phyloP scores from a whole-genome alignment of 768 basidiomycete genomes.

The Russula vinacea region DNA sequence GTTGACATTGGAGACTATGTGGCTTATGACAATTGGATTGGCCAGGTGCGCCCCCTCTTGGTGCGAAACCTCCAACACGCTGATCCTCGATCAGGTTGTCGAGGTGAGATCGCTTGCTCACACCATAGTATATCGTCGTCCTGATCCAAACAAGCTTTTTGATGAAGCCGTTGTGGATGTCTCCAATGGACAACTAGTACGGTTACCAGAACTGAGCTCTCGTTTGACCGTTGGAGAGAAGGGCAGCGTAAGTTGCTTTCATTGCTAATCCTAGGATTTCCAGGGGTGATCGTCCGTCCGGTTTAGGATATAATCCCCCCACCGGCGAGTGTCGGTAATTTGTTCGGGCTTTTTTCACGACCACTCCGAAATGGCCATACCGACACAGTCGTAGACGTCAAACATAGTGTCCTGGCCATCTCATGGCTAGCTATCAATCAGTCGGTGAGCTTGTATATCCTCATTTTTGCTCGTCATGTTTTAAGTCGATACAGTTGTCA shows the following conservation, averaged over 20 bases:
- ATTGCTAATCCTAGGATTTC: background rate
- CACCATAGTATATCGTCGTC: slow-evolving; percentile 14
- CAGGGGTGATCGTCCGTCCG: slow-evolving; percentile 14
- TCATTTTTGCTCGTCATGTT: background rate
- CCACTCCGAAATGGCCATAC: slow-evolving; percentile 42
- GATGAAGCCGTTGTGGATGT: slow-evolving; percentile 77
- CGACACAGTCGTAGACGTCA: slow-evolving; percentile 69
- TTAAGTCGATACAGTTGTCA: slow-evolving; percentile 51
- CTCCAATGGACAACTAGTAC: slow-evolving; percentile 60
- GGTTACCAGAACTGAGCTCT: slow-evolving; percentile 74
- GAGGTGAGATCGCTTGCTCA: slow-evolving; percentile 53
- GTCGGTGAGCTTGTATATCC: slow-evolving; percentile 47
- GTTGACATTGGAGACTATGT: slow-evolving; percentile 82
- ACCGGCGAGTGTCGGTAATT: slow-evolving; percentile 44
- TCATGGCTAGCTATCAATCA: slow-evolving; percentile 89
- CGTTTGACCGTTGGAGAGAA: slow-evolving; percentile 72
- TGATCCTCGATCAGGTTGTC: slow-evolving; percentile 50
- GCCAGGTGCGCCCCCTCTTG: slow-evolving; percentile 56
- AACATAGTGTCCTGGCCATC: slow-evolving; percentile 74
- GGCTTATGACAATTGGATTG: slow-evolving; percentile 81
- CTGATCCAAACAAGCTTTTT: slow-evolving; percentile 56
- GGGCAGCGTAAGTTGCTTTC: slow-evolving; percentile 52
- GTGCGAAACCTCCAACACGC: slow-evolving; percentile 18
- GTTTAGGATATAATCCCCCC: slow-evolving; percentile 65
- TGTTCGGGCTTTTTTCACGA: slow-evolving; percentile 48